Percentiles rank a stretch among this genome's conserved stretches.
Conservation (phyloP, 2,329 filamentous ascomycete species). For the Sphaerulina musiva region DNA sequence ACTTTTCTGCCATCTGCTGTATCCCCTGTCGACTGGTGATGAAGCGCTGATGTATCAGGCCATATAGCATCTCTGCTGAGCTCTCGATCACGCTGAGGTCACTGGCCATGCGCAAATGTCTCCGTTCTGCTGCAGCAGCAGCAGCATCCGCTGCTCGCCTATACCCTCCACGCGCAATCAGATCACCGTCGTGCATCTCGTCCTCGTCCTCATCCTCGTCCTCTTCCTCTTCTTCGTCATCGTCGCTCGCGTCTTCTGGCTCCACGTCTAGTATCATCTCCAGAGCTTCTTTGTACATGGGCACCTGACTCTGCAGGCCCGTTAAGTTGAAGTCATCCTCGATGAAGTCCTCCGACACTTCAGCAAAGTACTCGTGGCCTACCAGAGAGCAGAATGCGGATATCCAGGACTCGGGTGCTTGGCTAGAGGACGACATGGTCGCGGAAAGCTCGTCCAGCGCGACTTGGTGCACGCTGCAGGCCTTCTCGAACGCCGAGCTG, state of each 20-base stretch:
- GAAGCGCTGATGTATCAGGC: slow-evolving; percentile 95
- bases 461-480: slow-evolving; percentile 24
- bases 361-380: slow-evolving; percentile 97
- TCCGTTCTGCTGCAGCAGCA: slow-evolving; percentile 54
- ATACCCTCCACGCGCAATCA: slow-evolving; percentile 37
- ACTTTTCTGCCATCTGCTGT: slow-evolving; percentile 99
- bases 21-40: slow-evolving; percentile 95
- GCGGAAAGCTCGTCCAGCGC: slow-evolving; percentile 21
- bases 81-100: slow-evolving; percentile 94
- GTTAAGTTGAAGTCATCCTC: slow-evolving; percentile 99
- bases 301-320: slow-evolving; percentile 86
- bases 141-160: slow-evolving; percentile 27
- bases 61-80: slow-evolving; percentile 96
- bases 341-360: slow-evolving; percentile 98
- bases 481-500: slow-evolving; percentile 28
- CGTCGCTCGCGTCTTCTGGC: slow-evolving; percentile 86
- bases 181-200: slow-evolving; percentile 52
- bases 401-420: slow-evolving; percentile 85
- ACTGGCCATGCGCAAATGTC: slow-evolving; percentile 80
- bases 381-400: slow-evolving; percentile 91
- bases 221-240: slow-evolving; percentile 65
- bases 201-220: slow-evolving; percentile 37
- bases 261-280: slow-evolving; percentile 99
- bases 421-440: slow-evolving; percentile 52
- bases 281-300: slow-evolving; percentile 97